Percentiles rank a stretch among this genome's conserved stretches.
phyloP scores from a whole-genome alignment of 257 asterid genomes.

The Forsythia viridissima region DNA sequence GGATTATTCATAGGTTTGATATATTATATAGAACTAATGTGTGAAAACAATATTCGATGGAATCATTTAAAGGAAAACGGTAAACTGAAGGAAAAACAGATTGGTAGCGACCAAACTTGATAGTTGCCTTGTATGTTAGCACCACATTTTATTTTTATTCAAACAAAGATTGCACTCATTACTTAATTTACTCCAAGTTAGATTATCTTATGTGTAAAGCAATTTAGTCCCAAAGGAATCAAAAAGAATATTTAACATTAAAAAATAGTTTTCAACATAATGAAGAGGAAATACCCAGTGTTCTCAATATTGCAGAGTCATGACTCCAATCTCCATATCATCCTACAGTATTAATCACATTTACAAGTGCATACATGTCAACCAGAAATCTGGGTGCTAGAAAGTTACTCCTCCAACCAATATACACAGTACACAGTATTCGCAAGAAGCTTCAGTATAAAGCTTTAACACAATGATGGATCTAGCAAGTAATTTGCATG shows the following conservation, averaged over 20 bases:
- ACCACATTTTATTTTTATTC: too few relatives aligned
- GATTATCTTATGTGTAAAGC: background rate
- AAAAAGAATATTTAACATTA: too few relatives aligned
- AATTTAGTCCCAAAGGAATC: background rate
- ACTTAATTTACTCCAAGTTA: background rate
- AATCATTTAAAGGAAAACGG: background rate
- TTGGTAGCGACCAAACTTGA: background rate
- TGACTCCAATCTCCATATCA: background rate
- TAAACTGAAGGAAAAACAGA: background rate
- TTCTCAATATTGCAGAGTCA: background rate
- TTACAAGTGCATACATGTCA: background rate
- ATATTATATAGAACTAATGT: background rate
- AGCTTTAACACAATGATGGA: background rate
- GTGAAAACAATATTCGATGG: background rate
- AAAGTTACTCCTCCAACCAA: background rate
- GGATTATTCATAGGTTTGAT: background rate
- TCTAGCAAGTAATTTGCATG: background rate
- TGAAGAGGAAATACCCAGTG: background rate
- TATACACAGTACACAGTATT: background rate
- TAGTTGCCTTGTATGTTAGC: too few relatives aligned
- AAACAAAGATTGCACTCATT: too few relatives aligned
- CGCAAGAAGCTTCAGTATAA: too few relatives aligned
- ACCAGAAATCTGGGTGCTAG: background rate
- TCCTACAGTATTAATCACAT: background rate
- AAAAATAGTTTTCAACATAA: background rate